phyloP scores from a whole-genome alignment of 2,329 filamentous ascomycete species.

The Trichoderma sp. region DNA sequence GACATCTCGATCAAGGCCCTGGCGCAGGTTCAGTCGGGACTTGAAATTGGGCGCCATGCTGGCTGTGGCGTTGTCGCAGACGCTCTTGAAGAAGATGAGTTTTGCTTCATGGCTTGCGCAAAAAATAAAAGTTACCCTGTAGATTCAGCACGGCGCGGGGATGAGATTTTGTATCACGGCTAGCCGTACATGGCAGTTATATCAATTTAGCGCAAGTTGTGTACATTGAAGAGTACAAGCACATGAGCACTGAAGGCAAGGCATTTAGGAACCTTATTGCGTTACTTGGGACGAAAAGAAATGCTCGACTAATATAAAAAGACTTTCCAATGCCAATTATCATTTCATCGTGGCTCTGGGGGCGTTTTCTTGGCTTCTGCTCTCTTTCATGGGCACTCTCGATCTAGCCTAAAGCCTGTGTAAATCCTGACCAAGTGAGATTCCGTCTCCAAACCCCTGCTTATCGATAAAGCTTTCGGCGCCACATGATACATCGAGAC shows the following conservation, averaged over 20 bases:
- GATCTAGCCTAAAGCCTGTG: background rate
- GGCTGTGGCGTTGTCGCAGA: constrained; percentile 5
- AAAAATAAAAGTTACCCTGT: background rate
- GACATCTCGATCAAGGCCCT: constrained; percentile 63
- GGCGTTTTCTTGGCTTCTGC: background rate
- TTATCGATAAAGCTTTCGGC: constrained; percentile 19
- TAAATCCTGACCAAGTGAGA: background rate
- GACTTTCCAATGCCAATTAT: background rate
- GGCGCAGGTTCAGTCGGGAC: constrained; percentile 25
- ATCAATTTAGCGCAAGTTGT: background rate
- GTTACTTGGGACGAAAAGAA: background rate
- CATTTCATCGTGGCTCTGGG: background rate
- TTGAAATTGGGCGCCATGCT: constrained; percentile 20
- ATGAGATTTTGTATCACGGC: background rate
- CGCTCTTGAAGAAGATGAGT: background rate
- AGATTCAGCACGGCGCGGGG: background rate
- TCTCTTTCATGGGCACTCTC: background rate
- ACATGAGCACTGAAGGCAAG: background rate
- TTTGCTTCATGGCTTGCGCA: background rate
- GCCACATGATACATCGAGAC: constrained; percentile 16
- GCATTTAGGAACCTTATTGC: background rate
- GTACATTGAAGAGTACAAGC: background rate
- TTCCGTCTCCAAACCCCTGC: background rate
- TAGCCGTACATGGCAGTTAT: background rate
- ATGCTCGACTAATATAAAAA: no score